Base-by-base conservation (phyloP, 2,329 filamentous ascomycete genomes). In the Colletotrichum cuscutae region DNA sequence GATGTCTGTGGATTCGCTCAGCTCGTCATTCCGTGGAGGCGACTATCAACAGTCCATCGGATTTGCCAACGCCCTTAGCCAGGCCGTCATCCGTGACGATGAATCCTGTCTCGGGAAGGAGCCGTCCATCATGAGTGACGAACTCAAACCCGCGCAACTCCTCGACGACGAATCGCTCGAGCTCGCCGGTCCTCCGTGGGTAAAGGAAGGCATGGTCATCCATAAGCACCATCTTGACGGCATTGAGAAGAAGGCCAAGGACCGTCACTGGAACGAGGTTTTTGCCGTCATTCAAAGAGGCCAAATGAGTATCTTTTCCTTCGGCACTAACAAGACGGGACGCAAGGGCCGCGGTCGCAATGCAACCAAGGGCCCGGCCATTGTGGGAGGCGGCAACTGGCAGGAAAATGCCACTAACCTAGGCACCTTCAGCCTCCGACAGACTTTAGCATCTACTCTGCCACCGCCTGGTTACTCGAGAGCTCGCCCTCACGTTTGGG, bases 221-320 rank as follows among this genome's bases (percentile, higher is more conserved):
- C 96, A 99, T 85, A 98, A 98, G 83, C 96, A 98, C 81, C 96
- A 98, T 79, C 88, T 98, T 4, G 96, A 98, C 80, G 91, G 94
- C 5, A 88, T 95, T 46, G 95, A 97, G 76, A 98, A 97, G 85
- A 94, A 95, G 81, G 93, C 95, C 74, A 98, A 96, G 83, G 96
- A 98, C 78, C 90, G 97, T 52, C 96, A 95, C 77, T 99, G 97
- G 97, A 92, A 88, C 71, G 95, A 98, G 79, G 95, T 95, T 68
- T 99, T 99, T 84, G 96, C 95, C 46, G 97, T 99, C 28, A 93
- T 98, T 66, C 95, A 98, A 79, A 97, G 97, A 81, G 97, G 97
- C 13, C 95, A 94, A 80, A 91, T 99, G 87, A 95, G 95, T 67
- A 86, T 99, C 8, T 99, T 99, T 84, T 97, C 95, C 0, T 99